Conservation (phyloP, 2,329 filamentous ascomycete genomes). For the Falciphora oryzae region DNA sequence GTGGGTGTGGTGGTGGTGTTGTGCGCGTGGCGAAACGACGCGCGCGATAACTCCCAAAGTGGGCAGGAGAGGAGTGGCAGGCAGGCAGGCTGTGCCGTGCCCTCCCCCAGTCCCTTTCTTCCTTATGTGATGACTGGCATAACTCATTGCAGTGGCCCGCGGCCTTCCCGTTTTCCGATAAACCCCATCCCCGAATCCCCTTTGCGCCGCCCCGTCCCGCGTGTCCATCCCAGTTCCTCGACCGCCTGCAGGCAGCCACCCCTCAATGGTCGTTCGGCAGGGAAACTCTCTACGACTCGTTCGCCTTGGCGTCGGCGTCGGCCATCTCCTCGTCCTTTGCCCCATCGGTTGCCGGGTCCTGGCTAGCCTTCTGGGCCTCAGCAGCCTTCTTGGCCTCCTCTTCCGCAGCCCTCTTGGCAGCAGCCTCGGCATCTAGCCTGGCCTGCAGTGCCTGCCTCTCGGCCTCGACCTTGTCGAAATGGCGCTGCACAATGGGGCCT, state of each 20-base stretch:
- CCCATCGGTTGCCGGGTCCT: constrained; percentile 20
- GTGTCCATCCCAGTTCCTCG: background rate
- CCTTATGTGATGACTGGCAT: background rate
- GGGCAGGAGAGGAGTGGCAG: background rate
- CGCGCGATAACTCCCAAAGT: constrained; percentile 4
- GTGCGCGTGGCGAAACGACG: background rate
- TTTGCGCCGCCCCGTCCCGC: background rate
- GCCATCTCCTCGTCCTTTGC: constrained; percentile 57
- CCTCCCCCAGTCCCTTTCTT: no score
- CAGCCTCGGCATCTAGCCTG: constrained; percentile 69
- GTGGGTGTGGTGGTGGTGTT: background rate
- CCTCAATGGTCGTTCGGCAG: background rate
- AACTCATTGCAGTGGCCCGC: background rate
- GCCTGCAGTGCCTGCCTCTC: constrained; percentile 77
- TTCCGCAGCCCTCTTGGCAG: constrained; percentile 63
- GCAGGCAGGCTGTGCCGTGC: background rate
- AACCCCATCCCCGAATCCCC: background rate
- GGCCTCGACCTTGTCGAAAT: constrained; percentile 89
- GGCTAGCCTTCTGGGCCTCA: constrained; percentile 41
- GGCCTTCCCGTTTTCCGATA: background rate
- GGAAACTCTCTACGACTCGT: constrained; percentile 1
- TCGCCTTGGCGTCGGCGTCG: constrained; percentile 43
- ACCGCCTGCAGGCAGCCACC: background rate
- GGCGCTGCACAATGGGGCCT: constrained; percentile 86
- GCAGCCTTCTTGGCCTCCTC: constrained; percentile 50